Conservation (phyloP, 106 monocot species). For the Chionographis japonica region DNA sequence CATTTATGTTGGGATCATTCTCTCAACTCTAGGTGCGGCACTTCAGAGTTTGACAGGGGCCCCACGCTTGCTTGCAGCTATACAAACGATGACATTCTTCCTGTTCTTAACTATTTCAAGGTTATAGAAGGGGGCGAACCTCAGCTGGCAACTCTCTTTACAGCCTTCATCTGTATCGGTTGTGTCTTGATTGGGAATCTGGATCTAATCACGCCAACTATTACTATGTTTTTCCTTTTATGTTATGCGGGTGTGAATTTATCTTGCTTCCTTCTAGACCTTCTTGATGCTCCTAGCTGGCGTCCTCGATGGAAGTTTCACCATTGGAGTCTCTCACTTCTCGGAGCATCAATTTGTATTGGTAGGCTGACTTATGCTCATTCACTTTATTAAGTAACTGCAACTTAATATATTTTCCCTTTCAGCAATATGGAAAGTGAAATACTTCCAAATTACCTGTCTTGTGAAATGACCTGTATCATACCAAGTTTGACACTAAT, state of each 20-base stretch:
- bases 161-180: conserved; percentile 78
- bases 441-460: too few species aligned
- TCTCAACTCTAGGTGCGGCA: conserved; percentile 94
- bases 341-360: conserved; percentile 80
- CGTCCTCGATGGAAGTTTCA: conserved; percentile 98
- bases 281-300: conserved; percentile 99
- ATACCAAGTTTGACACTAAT: too few species aligned
- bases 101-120: conserved; percentile 86
- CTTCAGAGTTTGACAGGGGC: conserved; percentile 93
- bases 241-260: conserved; percentile 95
- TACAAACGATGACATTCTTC: conserved; percentile 99
- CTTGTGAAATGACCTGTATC: too few species aligned
- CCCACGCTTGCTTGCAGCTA: conserved; percentile 91
- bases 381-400: not conserved
- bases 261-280: conserved; percentile 91
- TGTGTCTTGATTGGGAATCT: conserved; percentile 94
- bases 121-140: conserved; percentile 80
- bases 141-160: conserved; percentile 83
- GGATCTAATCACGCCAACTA: conserved; percentile 91
- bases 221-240: conserved; percentile 98
- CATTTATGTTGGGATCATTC: conserved; percentile 88
- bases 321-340: conserved; percentile 95
- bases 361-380: conserved; percentile 26
- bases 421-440: too few species aligned
- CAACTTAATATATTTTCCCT: too few species aligned